Evolutionary conservation across 2,329 filamentous ascomycete species (phyloP).

Genomic region (Trichoderma harzianum): DNA sequence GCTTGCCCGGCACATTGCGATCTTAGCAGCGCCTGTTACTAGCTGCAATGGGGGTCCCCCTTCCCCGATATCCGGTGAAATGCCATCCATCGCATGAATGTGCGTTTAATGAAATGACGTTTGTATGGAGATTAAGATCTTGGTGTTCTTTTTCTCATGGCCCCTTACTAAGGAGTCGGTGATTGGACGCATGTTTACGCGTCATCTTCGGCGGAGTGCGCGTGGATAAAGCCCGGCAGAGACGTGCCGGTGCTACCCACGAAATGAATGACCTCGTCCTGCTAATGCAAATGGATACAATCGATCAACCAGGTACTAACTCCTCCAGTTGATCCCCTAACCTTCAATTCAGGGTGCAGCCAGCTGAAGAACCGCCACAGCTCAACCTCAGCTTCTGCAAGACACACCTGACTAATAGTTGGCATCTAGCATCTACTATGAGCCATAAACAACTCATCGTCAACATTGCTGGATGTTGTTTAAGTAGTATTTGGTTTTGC

Average conservation of each 20-base stretch:
- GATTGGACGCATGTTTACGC: conserved; percentile 1
- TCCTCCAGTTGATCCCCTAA: not conserved
- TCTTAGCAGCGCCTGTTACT: not conserved
- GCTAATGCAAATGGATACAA: not conserved
- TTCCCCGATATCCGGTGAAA: not conserved
- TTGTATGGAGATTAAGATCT: not conserved
- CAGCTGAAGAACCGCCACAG: not conserved
- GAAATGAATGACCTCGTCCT: not conserved
- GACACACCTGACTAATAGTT: too few species aligned
- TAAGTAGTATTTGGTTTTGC: not conserved
- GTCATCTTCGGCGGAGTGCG: not conserved
- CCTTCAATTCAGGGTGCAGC: not conserved
- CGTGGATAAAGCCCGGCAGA: not conserved
- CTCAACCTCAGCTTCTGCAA: not conserved
- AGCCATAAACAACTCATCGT: not conserved
- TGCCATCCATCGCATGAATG: not conserved
- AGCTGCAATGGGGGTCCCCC: not conserved
- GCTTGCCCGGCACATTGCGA: conserved; percentile 7
- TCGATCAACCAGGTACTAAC: not conserved
- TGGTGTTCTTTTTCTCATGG: not conserved
- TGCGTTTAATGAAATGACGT: not conserved
- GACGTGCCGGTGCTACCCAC: not conserved
- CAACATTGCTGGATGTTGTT: not conserved
- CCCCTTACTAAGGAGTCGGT: not conserved
- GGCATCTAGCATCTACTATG: not conserved